Percentiles rank a stretch among this genome's conserved stretches.
Evolutionary conservation across 352 stramenopile genomes (phyloP).

Genomic region (Phytophthora tentaculata): DNA sequence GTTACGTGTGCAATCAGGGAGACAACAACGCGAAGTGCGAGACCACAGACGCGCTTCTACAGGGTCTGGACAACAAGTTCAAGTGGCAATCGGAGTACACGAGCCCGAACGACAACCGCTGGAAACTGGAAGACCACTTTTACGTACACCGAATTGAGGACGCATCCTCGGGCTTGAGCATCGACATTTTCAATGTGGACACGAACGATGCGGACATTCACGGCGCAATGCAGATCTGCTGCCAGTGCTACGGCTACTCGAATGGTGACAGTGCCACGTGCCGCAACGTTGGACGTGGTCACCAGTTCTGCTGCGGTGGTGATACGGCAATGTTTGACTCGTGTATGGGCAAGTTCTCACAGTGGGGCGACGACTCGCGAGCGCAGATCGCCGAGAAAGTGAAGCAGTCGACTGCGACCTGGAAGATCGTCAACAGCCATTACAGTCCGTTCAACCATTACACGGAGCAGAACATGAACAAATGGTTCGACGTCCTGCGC

Average conservation of each 20-base stretch:
- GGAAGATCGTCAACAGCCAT: slow-evolving; percentile 35
- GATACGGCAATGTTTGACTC: slow-evolving; percentile 23
- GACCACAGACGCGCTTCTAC: slow-evolving; percentile 13
- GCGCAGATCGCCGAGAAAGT: slow-evolving; percentile 4
- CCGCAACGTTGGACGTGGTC: slow-evolving; percentile 4
- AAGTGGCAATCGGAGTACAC: slow-evolving; percentile 15
- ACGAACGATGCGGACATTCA: slow-evolving; percentile 22
- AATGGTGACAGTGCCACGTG: slow-evolving; percentile 11
- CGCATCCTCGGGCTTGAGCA: slow-evolving; percentile 12
- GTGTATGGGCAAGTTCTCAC: slow-evolving; percentile 15
- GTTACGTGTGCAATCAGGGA: slow-evolving; percentile 17
- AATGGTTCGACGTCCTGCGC: slow-evolving; percentile 17
- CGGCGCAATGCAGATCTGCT: slow-evolving; percentile 19
- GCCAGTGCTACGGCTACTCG: slow-evolving; percentile 31
- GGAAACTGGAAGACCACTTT: too few species aligned
- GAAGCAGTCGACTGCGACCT: slow-evolving; percentile 24
- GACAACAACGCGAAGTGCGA: slow-evolving; percentile 6
- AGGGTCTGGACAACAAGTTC: slow-evolving; percentile 20
- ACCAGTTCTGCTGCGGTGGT: slow-evolving; percentile 23
- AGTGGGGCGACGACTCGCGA: slow-evolving; percentile 21
- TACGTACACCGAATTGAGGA: slow-evolving; percentile 2
- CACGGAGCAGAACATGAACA: slow-evolving; percentile 9
- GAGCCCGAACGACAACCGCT: too few species aligned
- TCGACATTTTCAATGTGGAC: slow-evolving; percentile 32
- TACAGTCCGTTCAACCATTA: slow-evolving; percentile 29